These are phyloP conservation scores for Barbatosphaeria neglecta DNA, from an alignment of 495 filamentous ascomycete species.

Conservation along the genomic window DNA sequence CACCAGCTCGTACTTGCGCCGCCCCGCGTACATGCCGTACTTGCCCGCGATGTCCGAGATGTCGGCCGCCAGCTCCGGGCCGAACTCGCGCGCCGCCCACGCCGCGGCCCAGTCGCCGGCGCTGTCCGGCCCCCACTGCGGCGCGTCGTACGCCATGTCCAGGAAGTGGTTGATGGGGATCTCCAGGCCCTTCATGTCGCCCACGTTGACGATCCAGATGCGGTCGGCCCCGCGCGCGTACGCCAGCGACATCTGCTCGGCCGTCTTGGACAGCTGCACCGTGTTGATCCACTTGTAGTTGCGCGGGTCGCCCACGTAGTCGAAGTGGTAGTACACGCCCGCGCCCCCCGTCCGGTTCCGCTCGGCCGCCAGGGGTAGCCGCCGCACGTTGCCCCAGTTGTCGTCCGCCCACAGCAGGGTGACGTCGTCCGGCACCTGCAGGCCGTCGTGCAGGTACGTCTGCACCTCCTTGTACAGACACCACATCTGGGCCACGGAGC, in stretches of 20 bases:
- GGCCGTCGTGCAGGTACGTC: slow-evolving; percentile 52
- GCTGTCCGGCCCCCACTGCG: slow-evolving; percentile 41
- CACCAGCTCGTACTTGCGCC: slow-evolving; percentile 59
- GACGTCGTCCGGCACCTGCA: slow-evolving; percentile 59
- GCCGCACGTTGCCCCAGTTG: slow-evolving; percentile 59
- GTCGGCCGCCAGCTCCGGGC: slow-evolving; percentile 29
- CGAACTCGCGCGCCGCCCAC: slow-evolving; percentile 54
- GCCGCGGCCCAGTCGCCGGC: slow-evolving; percentile 42
- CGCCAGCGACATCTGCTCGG: slow-evolving; percentile 52
- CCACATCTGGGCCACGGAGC: slow-evolving; percentile 57
- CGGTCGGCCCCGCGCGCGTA: slow-evolving; percentile 49
- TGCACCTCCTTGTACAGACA: slow-evolving; percentile 64
- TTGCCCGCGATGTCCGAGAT: slow-evolving; percentile 46
- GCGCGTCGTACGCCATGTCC: slow-evolving; percentile 54
- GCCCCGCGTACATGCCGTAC: slow-evolving; percentile 49
- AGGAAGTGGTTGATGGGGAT: slow-evolving; percentile 57
- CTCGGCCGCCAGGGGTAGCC: slow-evolving; percentile 53
- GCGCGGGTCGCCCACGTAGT: slow-evolving; percentile 55
- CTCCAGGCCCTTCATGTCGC: slow-evolving; percentile 60
- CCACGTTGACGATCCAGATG: slow-evolving; percentile 71
- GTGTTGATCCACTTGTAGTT: slow-evolving; percentile 67
- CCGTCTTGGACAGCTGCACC: slow-evolving; percentile 52
- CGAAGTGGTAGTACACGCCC: slow-evolving; percentile 70
- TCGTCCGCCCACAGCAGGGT: slow-evolving; percentile 68
- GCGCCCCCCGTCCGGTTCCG: slow-evolving; percentile 49